phyloP scores from a whole-genome alignment of 768 basidiomycete species.

The Leccinum truebloodii region DNA sequence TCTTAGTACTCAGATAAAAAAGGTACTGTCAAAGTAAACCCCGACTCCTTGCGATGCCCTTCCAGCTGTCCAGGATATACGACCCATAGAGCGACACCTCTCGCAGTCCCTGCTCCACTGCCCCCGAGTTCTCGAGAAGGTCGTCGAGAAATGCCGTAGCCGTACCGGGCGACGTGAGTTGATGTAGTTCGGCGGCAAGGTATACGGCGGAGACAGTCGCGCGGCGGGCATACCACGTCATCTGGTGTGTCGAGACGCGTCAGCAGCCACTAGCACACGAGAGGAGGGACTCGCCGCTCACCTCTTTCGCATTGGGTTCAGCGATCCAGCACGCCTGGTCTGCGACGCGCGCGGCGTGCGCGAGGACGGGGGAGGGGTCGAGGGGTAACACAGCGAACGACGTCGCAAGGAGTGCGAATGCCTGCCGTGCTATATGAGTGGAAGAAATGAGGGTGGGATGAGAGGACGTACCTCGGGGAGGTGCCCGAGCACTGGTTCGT shows the following conservation, averaged over 20 bases:
- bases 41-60: slow-evolving; percentile 67
- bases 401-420: slow-evolving; percentile 67
- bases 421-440: slow-evolving; percentile 41
- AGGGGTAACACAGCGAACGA: slow-evolving; percentile 50
- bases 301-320: slow-evolving; percentile 58
- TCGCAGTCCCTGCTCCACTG: slow-evolving; percentile 46
- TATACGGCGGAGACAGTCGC: slow-evolving; percentile 69
- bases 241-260: slow-evolving; percentile 38
- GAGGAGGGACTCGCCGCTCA: slow-evolving; percentile 33
- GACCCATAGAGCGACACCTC: slow-evolving; percentile 57
- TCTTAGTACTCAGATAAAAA: too few relatives aligned
- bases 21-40: slow-evolving; percentile 38
- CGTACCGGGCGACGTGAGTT: slow-evolving; percentile 74
- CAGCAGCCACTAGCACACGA: background rate
- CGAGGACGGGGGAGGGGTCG: slow-evolving; percentile 60
- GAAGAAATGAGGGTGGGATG: background rate
- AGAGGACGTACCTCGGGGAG: slow-evolving; percentile 63
- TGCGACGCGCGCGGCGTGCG: slow-evolving; percentile 62
- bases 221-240: slow-evolving; percentile 72
- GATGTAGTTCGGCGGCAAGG: slow-evolving; percentile 78
- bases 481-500: slow-evolving; percentile 62
- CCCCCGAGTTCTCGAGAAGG: slow-evolving; percentile 52
- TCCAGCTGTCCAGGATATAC: slow-evolving; percentile 69
- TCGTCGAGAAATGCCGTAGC: slow-evolving; percentile 65
- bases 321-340: slow-evolving; percentile 67